Conservation (phyloP, 169 alveolate genomes). For the Pseudocohnilembus persalinus region DNA sequence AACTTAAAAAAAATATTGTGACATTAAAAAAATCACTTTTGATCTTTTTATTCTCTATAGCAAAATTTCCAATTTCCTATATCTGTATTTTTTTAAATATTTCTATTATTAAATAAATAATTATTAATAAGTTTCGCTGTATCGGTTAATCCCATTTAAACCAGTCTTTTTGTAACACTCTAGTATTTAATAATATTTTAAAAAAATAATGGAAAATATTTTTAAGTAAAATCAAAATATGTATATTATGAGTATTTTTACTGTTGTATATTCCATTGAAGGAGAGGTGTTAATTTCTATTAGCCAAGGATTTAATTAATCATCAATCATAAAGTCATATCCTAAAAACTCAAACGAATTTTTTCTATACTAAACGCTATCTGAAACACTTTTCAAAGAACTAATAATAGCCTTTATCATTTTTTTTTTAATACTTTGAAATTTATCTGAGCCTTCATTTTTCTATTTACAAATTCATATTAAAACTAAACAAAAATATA, state of each 20-base stretch:
- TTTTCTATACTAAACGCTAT: conserved; percentile 61
- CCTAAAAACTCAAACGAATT: conserved; percentile 75
- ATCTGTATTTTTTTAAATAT: conserved; percentile 3
- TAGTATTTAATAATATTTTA: background rate
- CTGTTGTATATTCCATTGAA: conserved; percentile 77
- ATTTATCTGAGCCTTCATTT: conserved; percentile 48
- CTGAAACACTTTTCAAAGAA: conserved; percentile 57
- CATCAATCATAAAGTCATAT: conserved; percentile 82
- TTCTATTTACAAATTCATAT: background rate
- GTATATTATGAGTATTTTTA: no score
- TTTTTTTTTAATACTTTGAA: conserved; percentile 51
- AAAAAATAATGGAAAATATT: background rate
- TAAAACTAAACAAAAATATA: background rate
- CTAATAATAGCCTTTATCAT: conserved; percentile 71
- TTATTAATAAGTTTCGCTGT: conserved; percentile 13
- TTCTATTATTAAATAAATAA: conserved; percentile 1
- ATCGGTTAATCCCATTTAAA: conserved; percentile 36
- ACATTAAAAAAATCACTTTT: no score
- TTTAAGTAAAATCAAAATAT: background rate
- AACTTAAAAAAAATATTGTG: no score
- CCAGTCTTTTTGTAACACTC: conserved; percentile 49
- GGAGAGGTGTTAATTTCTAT: conserved; percentile 81
- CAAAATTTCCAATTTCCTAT: conserved; percentile 9
- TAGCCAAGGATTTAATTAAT: conserved; percentile 66
- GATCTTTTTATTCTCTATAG: background rate